Conservation (phyloP, 306 rosid genomes). For the Trichosanthes cucumerina region DNA sequence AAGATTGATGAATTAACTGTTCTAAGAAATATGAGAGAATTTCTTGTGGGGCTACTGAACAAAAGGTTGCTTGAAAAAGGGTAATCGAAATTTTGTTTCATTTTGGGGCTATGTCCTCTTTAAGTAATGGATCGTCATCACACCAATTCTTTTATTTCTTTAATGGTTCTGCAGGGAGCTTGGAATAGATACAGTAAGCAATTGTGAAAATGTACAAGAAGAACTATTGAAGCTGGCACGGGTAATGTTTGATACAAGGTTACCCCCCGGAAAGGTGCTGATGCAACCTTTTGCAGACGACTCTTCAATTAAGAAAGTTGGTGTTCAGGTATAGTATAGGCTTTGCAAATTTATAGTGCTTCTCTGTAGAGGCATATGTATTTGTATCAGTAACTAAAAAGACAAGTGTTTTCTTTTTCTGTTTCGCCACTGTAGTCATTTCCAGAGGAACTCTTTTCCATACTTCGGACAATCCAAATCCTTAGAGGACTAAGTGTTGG, state of each 20-base stretch:
- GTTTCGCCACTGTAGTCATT: constrained; percentile 44
- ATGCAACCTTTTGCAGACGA: constrained; percentile 90
- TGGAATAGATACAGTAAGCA: constrained; percentile 63
- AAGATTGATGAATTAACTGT: background rate
- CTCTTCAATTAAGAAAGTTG: constrained; percentile 80
- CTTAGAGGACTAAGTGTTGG: constrained; percentile 96
- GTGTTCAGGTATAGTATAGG: constrained; percentile 48
- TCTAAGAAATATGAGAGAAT: background rate
- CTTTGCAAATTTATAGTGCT: background rate
- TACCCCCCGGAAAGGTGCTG: constrained; percentile 82
- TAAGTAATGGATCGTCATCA: background rate
- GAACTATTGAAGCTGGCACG: constrained; percentile 68
- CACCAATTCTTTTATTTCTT: background rate
- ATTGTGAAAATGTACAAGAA: constrained; percentile 59
- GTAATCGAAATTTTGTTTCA: background rate
- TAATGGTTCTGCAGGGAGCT: constrained; percentile 48
- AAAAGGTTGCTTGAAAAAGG: background rate
- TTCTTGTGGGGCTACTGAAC: background rate
- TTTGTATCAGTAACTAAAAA: background rate
- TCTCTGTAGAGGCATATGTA: background rate
- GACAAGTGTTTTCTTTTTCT: constrained; percentile 1
- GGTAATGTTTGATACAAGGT: constrained; percentile 87
- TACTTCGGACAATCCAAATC: constrained; percentile 84
- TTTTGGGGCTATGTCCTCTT: background rate
- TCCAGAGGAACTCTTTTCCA: constrained; percentile 92